Evolutionary conservation across 129 eudicot species (phyloP), one percentile per base, ranked within the genome.

Genomic region (Centrapalus pauciflorus): DNA sequence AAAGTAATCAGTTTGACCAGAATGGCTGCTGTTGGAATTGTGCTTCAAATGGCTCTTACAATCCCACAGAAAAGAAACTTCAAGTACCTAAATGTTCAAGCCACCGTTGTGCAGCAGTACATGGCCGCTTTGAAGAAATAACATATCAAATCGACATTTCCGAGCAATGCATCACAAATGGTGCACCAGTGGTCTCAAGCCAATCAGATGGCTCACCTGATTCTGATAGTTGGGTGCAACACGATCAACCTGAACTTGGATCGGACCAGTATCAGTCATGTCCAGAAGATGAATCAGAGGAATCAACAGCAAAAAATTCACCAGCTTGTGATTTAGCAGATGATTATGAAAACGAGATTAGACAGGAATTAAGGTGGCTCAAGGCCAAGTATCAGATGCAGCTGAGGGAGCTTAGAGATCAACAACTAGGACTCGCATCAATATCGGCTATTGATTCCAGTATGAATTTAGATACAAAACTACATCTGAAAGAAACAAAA

Each of bases 361-460:
- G 75, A 73, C 79, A 82, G 23, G 89, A 85, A 37, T 62, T 85
- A 48, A 78, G 88, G 77, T 85, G 92, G 92, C 89, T 85, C 38
- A 85, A 83, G 73, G 92, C 96, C 16, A 88, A 77, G 81, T 82
- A 88, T 69, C 82, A 82, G 66, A 80, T 82, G 77, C 87, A 88
- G 76, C 48, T 80, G 54, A 72, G 79, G 59, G 83, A 80, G 55
- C 71, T 85, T 26, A 70, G 77, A 55, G 92, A 85, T 69, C 74
- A 72, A 48, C 87, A 76, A 21, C 63, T 78, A 12, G 77, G 81
- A 46, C 45, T 69, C n/a, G 10, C 55, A 38, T 34, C 77, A 11
- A 74, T 81, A 69, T 23, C 71, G 4, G 21, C 75, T n/a, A 11
- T 16, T 8, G 25, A 61, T 43, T 74, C 69, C 25, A n/a, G 50